phyloP scores from a whole-genome alignment of 345 rosid species.

The Streptanthus diversifolius region DNA sequence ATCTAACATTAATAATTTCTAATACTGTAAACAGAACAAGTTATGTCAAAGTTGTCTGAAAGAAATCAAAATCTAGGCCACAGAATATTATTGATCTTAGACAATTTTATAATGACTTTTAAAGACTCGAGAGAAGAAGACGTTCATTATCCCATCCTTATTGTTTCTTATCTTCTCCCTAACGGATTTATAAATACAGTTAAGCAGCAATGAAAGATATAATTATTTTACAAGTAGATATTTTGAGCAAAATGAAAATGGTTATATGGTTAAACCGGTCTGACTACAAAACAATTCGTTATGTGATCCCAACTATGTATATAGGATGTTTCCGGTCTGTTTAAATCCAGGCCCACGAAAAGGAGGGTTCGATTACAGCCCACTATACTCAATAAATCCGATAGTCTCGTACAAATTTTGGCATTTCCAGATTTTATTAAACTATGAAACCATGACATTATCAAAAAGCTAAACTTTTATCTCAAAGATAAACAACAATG shows the following conservation, averaged over 20 bases:
- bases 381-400: neutral
- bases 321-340: neutral
- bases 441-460: neutral
- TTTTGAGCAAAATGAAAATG: neutral
- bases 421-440: neutral
- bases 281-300: neutral
- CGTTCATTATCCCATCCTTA: neutral
- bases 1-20: neutral
- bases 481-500: conserved; percentile 2
- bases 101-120: neutral
- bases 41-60: neutral
- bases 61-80: neutral
- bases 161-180: neutral
- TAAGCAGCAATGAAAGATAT: neutral
- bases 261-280: neutral
- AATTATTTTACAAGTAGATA: neutral
- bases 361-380: neutral
- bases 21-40: neutral
- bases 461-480: conserved; percentile 13
- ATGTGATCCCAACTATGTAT: neutral
- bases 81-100: neutral
- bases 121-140: neutral
- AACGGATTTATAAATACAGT: neutral
- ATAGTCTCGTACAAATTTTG: neutral
- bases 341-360: neutral